A percentile compares a stretch with the other conserved stretches of the same genome.
These are phyloP conservation scores for Aspergillus sp. DNA, from an alignment of 2,329 filamentous ascomycete genomes.

Conservation along the genomic window DNA sequence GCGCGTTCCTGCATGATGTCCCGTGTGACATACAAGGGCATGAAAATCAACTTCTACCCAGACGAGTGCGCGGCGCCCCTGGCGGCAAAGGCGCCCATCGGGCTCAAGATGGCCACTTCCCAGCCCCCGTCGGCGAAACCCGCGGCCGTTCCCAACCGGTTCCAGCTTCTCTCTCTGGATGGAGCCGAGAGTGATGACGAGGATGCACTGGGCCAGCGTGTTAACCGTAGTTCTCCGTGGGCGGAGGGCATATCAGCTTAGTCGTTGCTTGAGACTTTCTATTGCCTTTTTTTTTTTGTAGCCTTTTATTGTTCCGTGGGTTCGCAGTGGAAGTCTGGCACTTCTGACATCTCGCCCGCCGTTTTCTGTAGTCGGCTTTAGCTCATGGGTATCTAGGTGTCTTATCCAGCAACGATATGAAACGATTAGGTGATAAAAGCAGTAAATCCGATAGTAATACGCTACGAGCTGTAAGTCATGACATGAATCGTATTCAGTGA, in stretches of 20 bases:
- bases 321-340: no score
- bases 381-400: no score
- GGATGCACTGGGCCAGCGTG: slow-evolving; percentile 8
- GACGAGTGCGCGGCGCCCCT: slow-evolving; percentile 71
- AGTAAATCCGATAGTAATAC: no score
- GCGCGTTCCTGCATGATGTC: slow-evolving; percentile 75
- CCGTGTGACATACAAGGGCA: slow-evolving; percentile 64
- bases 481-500: slow-evolving; percentile 2
- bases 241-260: slow-evolving; percentile 15
- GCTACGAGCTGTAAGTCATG: not conserved
- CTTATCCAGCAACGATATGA: no score
- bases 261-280: not conserved
- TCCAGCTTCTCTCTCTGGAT: slow-evolving; percentile 57
- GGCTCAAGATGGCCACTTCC: slow-evolving; percentile 23
- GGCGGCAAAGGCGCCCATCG: slow-evolving; percentile 31
- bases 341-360: no score
- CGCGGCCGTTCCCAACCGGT: slow-evolving; percentile 53
- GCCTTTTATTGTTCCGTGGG: no score
- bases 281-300: no score
- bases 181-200: slow-evolving; percentile 35
- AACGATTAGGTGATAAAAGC: no score
- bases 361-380: no score
- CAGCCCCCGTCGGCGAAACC: slow-evolving; percentile 33
- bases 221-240: slow-evolving; percentile 15
- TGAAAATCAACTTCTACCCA: slow-evolving; percentile 65